phyloP scores from a whole-genome alignment of 345 rosid species.

The Passiflora organensis region DNA sequence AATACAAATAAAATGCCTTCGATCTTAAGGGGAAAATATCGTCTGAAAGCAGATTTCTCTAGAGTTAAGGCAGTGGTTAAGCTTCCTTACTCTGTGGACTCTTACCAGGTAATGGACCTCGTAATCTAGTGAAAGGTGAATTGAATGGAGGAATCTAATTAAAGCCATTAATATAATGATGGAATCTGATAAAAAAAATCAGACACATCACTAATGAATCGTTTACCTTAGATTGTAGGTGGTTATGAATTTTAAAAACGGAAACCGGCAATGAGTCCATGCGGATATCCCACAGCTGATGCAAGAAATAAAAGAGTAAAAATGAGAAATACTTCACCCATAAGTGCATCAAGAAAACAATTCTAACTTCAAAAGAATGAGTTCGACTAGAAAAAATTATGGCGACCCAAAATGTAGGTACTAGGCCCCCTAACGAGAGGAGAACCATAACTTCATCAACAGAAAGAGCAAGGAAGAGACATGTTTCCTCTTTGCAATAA shows the following conservation, averaged over 20 bases:
- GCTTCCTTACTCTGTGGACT: too few relatives aligned
- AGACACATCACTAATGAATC: too few relatives aligned
- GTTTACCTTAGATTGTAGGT: conserved; percentile 50
- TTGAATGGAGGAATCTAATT: too few relatives aligned
- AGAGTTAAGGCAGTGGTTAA: too few relatives aligned
- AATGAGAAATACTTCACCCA: too few relatives aligned
- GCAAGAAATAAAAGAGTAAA: conserved; percentile 14
- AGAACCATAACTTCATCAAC: not conserved
- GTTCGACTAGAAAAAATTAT: not conserved
- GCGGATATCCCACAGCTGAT: conserved; percentile 56
- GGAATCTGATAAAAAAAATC: too few relatives aligned
- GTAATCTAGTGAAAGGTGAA: too few relatives aligned
- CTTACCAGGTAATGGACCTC: too few relatives aligned
- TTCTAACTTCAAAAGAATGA: not conserved
- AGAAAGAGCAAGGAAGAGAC: not conserved
- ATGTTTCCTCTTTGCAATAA: not conserved
- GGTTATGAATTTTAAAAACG: conserved; percentile 51
- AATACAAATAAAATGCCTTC: not conserved
- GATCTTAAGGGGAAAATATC: too few relatives aligned
- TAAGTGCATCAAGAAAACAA: not conserved
- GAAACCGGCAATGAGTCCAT: conserved; percentile 53
- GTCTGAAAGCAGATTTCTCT: too few relatives aligned
- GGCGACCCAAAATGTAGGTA: not conserved
- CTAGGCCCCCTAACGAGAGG: not conserved
- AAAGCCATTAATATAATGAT: too few relatives aligned